A percentile compares a stretch with the other conserved stretches of the same genome.
These are phyloP conservation scores for Chamaecrista fasciculata DNA, from an alignment of 306 rosid genomes.

Conservation along the genomic window DNA sequence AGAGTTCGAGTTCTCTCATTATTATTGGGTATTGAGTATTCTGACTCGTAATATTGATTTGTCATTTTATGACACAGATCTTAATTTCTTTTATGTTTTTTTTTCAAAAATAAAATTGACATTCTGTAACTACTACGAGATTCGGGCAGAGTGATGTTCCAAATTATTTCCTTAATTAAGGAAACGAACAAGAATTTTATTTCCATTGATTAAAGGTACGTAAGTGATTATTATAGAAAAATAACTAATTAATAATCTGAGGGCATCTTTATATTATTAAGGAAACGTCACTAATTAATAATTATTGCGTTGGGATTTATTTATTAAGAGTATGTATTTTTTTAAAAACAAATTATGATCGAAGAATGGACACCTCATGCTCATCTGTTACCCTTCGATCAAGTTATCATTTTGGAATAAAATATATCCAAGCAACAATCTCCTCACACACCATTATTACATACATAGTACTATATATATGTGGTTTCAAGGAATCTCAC, in stretches of 20 bases:
- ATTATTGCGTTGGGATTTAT: neutral
- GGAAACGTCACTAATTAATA: neutral
- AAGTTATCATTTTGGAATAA: conserved; percentile 25
- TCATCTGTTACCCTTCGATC: conserved; percentile 38
- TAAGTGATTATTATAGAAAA: neutral
- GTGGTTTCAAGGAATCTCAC: neutral
- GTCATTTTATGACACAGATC: too few species aligned
- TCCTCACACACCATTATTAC: neutral
- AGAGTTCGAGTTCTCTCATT: too few species aligned
- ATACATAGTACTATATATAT: neutral
- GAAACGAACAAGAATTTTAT: neutral
- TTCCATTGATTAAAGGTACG: neutral
- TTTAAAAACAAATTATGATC: neutral
- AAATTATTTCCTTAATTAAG: neutral
- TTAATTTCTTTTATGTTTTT: too few species aligned
- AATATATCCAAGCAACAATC: conserved; percentile 6
- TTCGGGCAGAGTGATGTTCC: neutral
- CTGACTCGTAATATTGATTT: too few species aligned
- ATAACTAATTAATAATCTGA: neutral
- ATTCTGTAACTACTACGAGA: too few species aligned
- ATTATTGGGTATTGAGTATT: too few species aligned
- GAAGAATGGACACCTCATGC: conserved; percentile 27
- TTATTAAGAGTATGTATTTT: neutral
- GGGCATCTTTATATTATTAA: neutral
- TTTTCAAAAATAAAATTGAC: too few species aligned